Evolutionary conservation across 2,329 filamentous ascomycete species (phyloP), one percentile per base, ranked within the genome.

Genomic region (Ceratocystis ficicola): DNA sequence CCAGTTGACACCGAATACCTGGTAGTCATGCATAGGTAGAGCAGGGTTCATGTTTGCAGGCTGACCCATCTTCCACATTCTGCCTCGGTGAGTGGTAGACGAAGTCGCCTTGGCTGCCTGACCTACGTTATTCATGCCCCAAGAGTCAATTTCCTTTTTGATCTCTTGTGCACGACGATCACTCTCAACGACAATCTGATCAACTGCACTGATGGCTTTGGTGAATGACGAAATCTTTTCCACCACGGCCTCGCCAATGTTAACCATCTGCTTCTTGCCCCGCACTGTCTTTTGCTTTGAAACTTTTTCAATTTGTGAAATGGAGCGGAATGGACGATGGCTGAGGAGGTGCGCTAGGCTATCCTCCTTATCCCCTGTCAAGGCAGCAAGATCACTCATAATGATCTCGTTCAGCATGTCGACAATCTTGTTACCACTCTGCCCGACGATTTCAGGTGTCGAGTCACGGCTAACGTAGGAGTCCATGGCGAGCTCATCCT

Each of bases 1-100:
- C 94, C 94, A 99, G 73, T 97, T 97, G 63, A 99, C 81, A 3
- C 94, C 94, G 36, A 95, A 90, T 22, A 97, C 77, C 73, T 99
- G 94, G 72, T 96, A 97, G 44, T 94, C 87, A 73, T 97, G 96
- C 79, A 99, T 85, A 48, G 82, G 79, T 66, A 93, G 83, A 65
- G 88, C 83, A 0, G 86, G 80, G 36, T 84, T 83, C 89, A 99
- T 94, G 64, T 87, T 82, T 3, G 80, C 76, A 0, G 94, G 94
- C 73, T 97, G 89, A 44, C 81, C 64, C 10, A 44, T 25, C 32
- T 63, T 64, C 66, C 64, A 65, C 48, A 60, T 63, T 20, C n/a
- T 48, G 20, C 66, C 66, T 44, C 44, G 36, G 32, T 50, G 36
- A 15, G 55, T 62, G n/a, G 55, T 57, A 44, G 57, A 30, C 25